A percentile compares a stretch with the other conserved stretches of the same genome.
Conservation (phyloP, 768 basidiomycete genomes). For the Trametes cingulata region DNA sequence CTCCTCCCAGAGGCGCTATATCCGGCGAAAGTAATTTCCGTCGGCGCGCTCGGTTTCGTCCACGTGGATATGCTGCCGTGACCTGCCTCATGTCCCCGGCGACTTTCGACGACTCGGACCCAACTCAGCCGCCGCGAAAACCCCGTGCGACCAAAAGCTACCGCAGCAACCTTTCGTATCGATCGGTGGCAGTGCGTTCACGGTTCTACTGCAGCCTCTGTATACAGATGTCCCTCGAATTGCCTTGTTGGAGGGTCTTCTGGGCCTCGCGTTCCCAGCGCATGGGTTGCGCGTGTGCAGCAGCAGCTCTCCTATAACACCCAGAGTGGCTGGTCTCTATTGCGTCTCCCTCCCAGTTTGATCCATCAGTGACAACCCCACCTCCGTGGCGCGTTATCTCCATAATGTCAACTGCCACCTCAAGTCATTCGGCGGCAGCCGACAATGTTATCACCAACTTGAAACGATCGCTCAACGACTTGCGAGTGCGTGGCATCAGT, state of each 20-base stretch:
- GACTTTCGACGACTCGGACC: neutral
- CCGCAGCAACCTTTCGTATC: slow-evolving; percentile 3
- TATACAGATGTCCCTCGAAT: neutral
- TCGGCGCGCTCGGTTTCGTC: no score
- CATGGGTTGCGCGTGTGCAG: slow-evolving; percentile 8
- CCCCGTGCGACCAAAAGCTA: neutral
- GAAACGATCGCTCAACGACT: neutral
- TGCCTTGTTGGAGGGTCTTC: neutral
- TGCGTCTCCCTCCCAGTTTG: neutral
- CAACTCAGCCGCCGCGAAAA: no score
- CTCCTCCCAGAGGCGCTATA: no score
- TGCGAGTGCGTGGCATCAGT: neutral
- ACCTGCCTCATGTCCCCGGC: neutral
- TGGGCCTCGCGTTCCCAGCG: neutral
- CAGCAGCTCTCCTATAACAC: neutral
- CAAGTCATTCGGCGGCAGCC: neutral
- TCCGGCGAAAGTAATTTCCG: no score
- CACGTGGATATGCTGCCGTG: no score
- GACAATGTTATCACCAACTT: neutral
- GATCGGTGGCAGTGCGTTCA: neutral
- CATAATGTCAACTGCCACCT: neutral
- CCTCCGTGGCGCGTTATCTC: no score
- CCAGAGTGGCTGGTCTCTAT: no score
- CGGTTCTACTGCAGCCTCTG: neutral
- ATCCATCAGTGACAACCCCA: neutral